A percentile compares a stretch with the other conserved stretches of the same genome.
phyloP scores from a whole-genome alignment of 2,329 filamentous ascomycete species.

The Diaporthe aspalathi region DNA sequence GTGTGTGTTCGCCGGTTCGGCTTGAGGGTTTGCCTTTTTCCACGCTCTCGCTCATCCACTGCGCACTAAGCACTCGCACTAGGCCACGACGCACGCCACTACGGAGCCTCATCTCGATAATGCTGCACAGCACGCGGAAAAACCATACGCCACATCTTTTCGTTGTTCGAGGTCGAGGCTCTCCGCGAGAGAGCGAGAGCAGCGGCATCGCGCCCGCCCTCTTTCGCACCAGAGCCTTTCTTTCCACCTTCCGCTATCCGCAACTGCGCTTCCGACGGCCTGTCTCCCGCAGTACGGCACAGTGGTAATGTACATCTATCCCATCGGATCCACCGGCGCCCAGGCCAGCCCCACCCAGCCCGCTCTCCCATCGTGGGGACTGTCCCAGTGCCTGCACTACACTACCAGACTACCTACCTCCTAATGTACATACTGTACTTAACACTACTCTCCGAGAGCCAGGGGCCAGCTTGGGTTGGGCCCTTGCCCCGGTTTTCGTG shows the following conservation, averaged over 20 bases:
- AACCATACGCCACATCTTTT: neutral
- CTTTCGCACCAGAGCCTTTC: neutral
- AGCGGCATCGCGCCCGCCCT: neutral
- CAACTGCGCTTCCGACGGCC: neutral
- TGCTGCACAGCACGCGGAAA: too few species aligned
- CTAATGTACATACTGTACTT: too few species aligned
- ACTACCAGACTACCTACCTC: neutral
- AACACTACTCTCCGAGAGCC: neutral
- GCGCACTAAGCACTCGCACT: too few species aligned
- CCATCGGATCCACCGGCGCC: conserved; percentile 4
- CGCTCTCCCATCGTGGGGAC: conserved; percentile 15
- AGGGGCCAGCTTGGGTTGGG: conserved; percentile 14
- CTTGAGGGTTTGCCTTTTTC: neutral
- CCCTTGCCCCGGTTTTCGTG: conserved; percentile 18
- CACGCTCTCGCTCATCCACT: too few species aligned
- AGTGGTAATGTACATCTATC: neutral
- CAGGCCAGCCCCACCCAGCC: conserved; percentile 5
- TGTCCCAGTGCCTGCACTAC: neutral
- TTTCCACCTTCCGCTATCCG: neutral
- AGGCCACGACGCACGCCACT: conserved; percentile 4
- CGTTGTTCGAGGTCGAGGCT: neutral
- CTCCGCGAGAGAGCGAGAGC: too few species aligned
- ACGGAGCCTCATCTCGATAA: neutral
- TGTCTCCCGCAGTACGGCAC: neutral
- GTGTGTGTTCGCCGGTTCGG: neutral